Percentiles rank a stretch among this genome's conserved stretches.
Conservation (phyloP, 352 stramenopile genomes). For the Pythium sukuiense region DNA sequence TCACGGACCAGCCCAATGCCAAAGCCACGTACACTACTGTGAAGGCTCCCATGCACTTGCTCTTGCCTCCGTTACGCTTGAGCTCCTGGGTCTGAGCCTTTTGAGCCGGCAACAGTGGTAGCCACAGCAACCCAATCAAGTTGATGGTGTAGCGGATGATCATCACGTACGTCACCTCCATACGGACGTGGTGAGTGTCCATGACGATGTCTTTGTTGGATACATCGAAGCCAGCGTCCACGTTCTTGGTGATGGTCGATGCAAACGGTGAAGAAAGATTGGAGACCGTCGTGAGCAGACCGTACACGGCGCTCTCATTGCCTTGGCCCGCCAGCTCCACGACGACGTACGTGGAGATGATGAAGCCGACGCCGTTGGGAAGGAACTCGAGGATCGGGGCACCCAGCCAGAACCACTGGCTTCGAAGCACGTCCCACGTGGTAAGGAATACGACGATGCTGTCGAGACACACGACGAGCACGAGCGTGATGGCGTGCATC, state of each 20-base stretch:
- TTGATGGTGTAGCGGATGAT: not conserved
- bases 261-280: not conserved
- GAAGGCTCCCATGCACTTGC: not conserved
- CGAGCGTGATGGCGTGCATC: slow-evolving; percentile 2
- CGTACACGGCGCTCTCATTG: slow-evolving; percentile 3
- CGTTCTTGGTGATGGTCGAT: slow-evolving; percentile 5
- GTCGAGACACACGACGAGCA: not conserved
- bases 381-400: slow-evolving; percentile 4
- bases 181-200: not conserved
- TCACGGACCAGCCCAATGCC: not conserved
- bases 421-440: not conserved
- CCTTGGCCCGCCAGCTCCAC: not conserved
- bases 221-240: not conserved
- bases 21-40: not conserved
- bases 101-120: not conserved
- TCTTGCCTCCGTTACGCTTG: not conserved
- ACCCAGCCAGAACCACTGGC: slow-evolving; percentile 1
- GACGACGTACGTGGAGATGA: slow-evolving; percentile 5
- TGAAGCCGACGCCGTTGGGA: slow-evolving; percentile 3
- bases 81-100: slow-evolving; percentile 5
- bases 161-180: slow-evolving; percentile 4
- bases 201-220: slow-evolving; percentile 1
- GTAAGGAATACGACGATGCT: slow-evolving; percentile 1
- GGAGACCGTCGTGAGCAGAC: not conserved
- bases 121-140: slow-evolving; percentile 1